Evolutionary conservation across 2,329 filamentous ascomycete genomes (phyloP), one percentile per base, ranked within the genome.

Genomic region (Fusarium denticulatum): DNA sequence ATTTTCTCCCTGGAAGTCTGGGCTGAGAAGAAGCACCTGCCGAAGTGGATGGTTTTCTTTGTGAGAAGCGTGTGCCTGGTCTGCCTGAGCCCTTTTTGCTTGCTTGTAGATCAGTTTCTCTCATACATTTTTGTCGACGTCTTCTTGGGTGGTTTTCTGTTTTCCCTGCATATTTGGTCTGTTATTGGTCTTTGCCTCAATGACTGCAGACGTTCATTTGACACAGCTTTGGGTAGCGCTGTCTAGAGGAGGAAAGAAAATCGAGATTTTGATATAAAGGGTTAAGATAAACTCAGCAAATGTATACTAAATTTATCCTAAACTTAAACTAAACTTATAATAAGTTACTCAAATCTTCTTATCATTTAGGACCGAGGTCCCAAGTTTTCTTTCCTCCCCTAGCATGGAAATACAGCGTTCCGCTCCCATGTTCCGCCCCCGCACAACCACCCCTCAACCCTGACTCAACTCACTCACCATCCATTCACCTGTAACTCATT

Each of bases 81-180:
- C 24, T 10, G 12, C 8, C 43, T 46, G 2, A 15, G 24, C 24
- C 43, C 18, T 15, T 11, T 22, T 3, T 28, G 24, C 43, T 10
- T 46, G 12, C 0, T 46, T 24, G 0, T 2, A 4, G 5, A 5
- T 14, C 43, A 10, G 1, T 9, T 14, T 3, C 3, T 9, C 0
- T 26, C 11, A 26, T 6, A 26, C 1, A 20, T 0, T 7, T 4
- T 0, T 13, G 2, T 9, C 42, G 26, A 0, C 42, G 5, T 45
- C 42, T 26, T 45, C 0, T 45, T 45, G 16, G 24, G 43, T 0
- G 5, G 12, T 3, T 46, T 20, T 20, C 12, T 46, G 1, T 15
- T 46, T 24, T 46, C 43, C 18, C 1, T 46, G 18, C 4, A 46
- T 20, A 28, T 26, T 4, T 28, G 43, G 43, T 14, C 1, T 5